These are phyloP conservation scores for Conticribra guillardii DNA, from an alignment of 108 stramenopile species.

Conservation along the genomic window DNA sequence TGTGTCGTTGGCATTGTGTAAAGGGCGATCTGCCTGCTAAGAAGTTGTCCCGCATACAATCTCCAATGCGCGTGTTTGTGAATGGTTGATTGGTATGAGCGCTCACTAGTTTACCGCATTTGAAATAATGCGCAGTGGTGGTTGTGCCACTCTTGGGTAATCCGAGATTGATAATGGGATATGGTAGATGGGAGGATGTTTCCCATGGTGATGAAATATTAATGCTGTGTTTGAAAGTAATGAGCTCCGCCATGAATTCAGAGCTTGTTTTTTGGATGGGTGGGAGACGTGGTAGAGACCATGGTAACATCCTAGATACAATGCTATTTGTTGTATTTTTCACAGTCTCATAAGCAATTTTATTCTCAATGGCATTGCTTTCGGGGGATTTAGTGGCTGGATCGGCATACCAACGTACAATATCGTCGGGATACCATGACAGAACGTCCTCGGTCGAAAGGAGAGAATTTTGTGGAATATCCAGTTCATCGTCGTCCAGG, in stretches of 20 bases:
- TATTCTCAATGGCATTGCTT: neutral
- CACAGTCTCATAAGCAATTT: too few species aligned
- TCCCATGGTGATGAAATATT: conserved; percentile 12
- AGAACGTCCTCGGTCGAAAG: neutral
- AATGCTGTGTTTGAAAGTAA: neutral
- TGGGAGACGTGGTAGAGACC: conserved; percentile 6
- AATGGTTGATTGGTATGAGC: conserved; percentile 14
- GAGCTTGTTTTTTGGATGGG: neutral
- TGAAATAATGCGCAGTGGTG: conserved; percentile 4
- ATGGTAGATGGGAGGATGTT: conserved; percentile 6
- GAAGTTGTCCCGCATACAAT: conserved; percentile 24
- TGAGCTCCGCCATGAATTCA: conserved; percentile 10
- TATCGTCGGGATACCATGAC: neutral
- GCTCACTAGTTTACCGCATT: conserved; percentile 1
- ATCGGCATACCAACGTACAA: neutral
- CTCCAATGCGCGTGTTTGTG: conserved; percentile 2
- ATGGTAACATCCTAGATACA: too few species aligned
- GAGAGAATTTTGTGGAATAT: neutral
- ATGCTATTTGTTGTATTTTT: neutral
- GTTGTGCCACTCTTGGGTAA: conserved; percentile 18
- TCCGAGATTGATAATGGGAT: conserved; percentile 9
- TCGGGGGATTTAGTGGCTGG: neutral
- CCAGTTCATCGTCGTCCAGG: neutral
- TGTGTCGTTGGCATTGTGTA: conserved; percentile 1
- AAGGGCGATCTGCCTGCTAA: neutral